A percentile compares a stretch with the other conserved stretches of the same genome.
Evolutionary conservation across 345 rosid genomes (phyloP).

Genomic region (Pelargonium nanum): DNA sequence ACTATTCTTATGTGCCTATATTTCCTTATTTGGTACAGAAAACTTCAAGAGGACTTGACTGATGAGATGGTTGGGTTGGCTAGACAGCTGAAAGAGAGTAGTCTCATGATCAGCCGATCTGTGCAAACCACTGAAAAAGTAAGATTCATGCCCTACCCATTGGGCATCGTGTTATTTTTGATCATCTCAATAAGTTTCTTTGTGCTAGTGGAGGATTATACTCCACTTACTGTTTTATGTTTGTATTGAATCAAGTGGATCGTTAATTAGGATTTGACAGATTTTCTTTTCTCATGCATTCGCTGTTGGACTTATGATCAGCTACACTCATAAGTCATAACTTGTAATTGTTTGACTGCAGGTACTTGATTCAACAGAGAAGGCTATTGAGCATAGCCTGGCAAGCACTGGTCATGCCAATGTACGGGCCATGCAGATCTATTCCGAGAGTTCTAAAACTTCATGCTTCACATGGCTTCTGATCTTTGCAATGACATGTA

Average conservation of each 20-base stretch:
- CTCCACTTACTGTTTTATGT: not conserved
- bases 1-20: too few relatives aligned
- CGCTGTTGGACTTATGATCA: not conserved
- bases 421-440: conserved; percentile 47
- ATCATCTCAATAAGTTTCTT: not conserved
- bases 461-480: conserved; percentile 77
- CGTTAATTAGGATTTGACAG: too few relatives aligned
- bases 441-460: conserved; percentile 64
- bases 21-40: conserved; percentile 24
- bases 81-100: conserved; percentile 72
- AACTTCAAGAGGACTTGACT: conserved; percentile 74
- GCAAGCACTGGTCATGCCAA: conserved; percentile 73
- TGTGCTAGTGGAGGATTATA: not conserved
- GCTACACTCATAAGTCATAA: not conserved
- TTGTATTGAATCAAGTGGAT: too few relatives aligned
- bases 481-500: conserved; percentile 54
- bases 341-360: conserved; percentile 17
- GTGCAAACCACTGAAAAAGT: conserved; percentile 74
- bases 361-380: conserved; percentile 84
- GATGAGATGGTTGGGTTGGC: conserved; percentile 97
- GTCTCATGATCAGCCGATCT: conserved; percentile 73
- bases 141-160: not conserved
- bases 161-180: not conserved
- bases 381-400: conserved; percentile 78
- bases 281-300: not conserved